Evolutionary conservation across 768 basidiomycete genomes (phyloP).

Genomic region (Plicaturopsis crispa): DNA sequence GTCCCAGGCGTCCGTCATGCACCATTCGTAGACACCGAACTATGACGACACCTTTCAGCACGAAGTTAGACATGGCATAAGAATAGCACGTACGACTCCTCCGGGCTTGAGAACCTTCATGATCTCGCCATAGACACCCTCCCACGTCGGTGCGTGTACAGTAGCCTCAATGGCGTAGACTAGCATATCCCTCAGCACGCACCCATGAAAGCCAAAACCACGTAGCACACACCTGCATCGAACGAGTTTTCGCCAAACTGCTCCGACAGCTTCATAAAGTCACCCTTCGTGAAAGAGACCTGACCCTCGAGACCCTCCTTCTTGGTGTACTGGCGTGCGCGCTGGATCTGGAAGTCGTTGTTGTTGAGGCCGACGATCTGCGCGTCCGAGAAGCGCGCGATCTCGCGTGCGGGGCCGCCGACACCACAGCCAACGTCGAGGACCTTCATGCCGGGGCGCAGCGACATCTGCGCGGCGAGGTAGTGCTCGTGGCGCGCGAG

Average conservation of each 20-base stretch:
- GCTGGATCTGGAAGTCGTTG: conserved; percentile 89
- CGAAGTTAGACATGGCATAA: not conserved
- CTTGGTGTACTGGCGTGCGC: conserved; percentile 80
- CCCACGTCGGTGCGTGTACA: conserved; percentile 91
- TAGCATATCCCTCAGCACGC: conserved; percentile 18
- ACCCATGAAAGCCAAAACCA: not conserved
- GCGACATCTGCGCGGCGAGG: conserved; percentile 77
- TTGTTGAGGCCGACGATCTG: conserved; percentile 87
- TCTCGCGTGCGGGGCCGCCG: conserved; percentile 94
- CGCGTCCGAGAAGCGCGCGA: conserved; percentile 84
- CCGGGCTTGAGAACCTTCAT: conserved; percentile 92
- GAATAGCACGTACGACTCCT: conserved; percentile 63
- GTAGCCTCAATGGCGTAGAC: conserved; percentile 99
- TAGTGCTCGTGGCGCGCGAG: conserved; percentile 97
- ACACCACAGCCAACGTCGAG: conserved; percentile 98
- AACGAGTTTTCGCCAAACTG: conserved; percentile 90
- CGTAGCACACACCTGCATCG: conserved; percentile 68
- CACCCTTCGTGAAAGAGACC: conserved; percentile 82
- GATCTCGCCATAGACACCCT: conserved; percentile 93
- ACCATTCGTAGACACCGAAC: conserved; percentile 99
- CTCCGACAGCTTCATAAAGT: conserved; percentile 93
- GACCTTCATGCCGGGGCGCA: conserved; percentile 89
- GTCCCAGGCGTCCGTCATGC: conserved; percentile 95
- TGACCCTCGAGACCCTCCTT: conserved; percentile 68
- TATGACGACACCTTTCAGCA: conserved; percentile 19